Evolutionary conservation across 257 asterid genomes (phyloP).

Genomic region (Solanum paucissectum): DNA sequence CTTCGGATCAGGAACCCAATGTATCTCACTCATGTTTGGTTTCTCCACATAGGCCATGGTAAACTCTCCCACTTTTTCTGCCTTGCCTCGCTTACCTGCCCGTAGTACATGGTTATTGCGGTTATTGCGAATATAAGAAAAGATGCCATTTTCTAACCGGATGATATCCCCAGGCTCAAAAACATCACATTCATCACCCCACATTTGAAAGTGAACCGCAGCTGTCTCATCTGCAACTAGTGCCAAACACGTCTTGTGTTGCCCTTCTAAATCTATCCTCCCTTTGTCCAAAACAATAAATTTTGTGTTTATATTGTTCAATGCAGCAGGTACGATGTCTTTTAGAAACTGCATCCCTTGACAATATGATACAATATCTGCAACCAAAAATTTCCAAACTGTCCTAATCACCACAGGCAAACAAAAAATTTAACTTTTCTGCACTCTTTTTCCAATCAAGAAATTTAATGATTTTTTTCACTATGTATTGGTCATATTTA

Average conservation of each 20-base stretch:
- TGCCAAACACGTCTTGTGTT: constrained; percentile 35
- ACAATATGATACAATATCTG: neutral
- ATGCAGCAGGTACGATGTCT: constrained; percentile 52
- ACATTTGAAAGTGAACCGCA: constrained; percentile 68
- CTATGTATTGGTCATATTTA: neutral
- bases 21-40: constrained; percentile 63
- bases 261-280: constrained; percentile 19
- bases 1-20: constrained; percentile 35
- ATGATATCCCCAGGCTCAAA: constrained; percentile 56
- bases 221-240: constrained; percentile 83
- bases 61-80: constrained; percentile 54
- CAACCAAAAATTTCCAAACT: neutral
- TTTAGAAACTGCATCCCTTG: constrained; percentile 24
- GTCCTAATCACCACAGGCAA: neutral
- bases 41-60: constrained; percentile 57
- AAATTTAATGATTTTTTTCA: neutral
- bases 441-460: neutral
- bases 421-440: neutral
- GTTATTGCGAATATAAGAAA: constrained; percentile 41
- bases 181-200: constrained; percentile 69
- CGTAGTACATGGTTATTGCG: constrained; percentile 22
- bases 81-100: constrained; percentile 68
- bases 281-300: constrained; percentile 67
- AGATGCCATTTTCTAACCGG: constrained; percentile 42
- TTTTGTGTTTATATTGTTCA: constrained; percentile 38